phyloP scores from a whole-genome alignment of 805 yeast genomes.

The Cyberlindnera xishuangbannaensis region DNA sequence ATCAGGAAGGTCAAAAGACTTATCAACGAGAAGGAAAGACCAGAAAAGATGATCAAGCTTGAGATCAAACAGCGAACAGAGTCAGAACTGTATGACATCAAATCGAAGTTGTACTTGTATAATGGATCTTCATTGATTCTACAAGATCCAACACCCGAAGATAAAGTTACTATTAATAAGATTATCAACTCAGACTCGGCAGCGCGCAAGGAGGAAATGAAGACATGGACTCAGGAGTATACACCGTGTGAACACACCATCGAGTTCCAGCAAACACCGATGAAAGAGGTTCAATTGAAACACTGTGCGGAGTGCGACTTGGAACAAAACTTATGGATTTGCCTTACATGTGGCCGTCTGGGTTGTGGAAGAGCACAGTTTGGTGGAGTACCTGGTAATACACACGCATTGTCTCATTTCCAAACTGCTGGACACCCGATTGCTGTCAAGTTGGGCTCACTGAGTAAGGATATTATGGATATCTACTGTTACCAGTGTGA shows the following conservation, averaged over 20 bases:
- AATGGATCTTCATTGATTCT: slow-evolving; percentile 7
- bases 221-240: slow-evolving; percentile 90
- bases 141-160: slow-evolving; percentile 32
- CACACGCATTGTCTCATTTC: slow-evolving; percentile 80
- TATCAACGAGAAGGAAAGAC: slow-evolving; percentile 27
- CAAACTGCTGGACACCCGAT: slow-evolving; percentile 60
- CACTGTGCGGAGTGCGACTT: slow-evolving; percentile 59
- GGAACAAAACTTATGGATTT: slow-evolving; percentile 81
- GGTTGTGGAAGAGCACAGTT: slow-evolving; percentile 96
- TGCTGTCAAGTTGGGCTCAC: slow-evolving; percentile 87
- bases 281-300: slow-evolving; percentile 28
- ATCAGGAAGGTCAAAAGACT: slow-evolving; percentile 44
- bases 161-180: slow-evolving; percentile 29
- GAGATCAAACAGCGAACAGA: slow-evolving; percentile 63
- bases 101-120: slow-evolving; percentile 19
- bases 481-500: slow-evolving; percentile 84
- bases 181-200: slow-evolving; percentile 56
- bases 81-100: slow-evolving; percentile 51
- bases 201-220: slow-evolving; percentile 58
- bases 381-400: slow-evolving; percentile 90
- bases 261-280: slow-evolving; percentile 38
- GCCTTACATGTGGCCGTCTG: slow-evolving; percentile 82
- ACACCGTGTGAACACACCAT: slow-evolving; percentile 72
- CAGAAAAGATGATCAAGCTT: slow-evolving; percentile 50
- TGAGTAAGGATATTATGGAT: slow-evolving; percentile 75